These are phyloP conservation scores for Anthostomella pinea DNA, from an alignment of 2,329 filamentous ascomycete species.

Conservation along the genomic window DNA sequence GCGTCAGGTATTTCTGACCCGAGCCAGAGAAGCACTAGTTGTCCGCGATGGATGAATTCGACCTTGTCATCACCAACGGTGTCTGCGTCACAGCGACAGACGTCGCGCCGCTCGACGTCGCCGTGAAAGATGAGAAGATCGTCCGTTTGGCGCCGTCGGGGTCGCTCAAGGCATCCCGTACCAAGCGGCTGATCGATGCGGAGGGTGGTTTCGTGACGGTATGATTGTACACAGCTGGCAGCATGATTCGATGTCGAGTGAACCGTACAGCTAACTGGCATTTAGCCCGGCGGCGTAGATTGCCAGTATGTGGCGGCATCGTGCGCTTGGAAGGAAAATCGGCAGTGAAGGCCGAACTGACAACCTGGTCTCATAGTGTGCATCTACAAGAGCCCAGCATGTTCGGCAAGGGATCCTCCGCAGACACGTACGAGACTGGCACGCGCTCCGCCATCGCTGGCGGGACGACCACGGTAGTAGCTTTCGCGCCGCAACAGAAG, in stretches of 20 bases:
- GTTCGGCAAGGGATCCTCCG: conserved; percentile 32
- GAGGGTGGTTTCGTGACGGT: conserved; percentile 42
- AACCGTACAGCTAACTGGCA: background rate
- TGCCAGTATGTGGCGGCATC: conserved; percentile 9
- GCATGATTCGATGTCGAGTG: background rate
- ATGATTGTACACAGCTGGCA: background rate
- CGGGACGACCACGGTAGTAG: conserved; percentile 56
- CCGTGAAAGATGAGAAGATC: conserved; percentile 42
- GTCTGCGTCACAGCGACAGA: conserved; percentile 42
- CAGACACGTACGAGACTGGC: conserved; percentile 40
- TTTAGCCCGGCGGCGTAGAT: conserved; percentile 38
- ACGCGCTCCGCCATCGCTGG: conserved; percentile 55
- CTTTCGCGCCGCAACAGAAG: conserved; percentile 55
- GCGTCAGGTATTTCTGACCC: too few relatives aligned
- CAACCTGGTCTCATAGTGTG: conserved; percentile 28
- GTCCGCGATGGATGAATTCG: conserved; percentile 29
- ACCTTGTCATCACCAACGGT: conserved; percentile 42
- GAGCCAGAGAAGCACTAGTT: too few relatives aligned
- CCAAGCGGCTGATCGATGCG: conserved; percentile 38
- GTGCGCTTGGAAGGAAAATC: background rate
- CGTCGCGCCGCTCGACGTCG: conserved; percentile 40
- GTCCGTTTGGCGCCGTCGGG: conserved; percentile 38
- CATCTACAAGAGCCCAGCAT: conserved; percentile 39
- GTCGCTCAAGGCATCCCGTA: conserved; percentile 26
- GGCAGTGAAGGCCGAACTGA: conserved; percentile 1